Evolutionary conservation across 176 grass and related monocot species (phyloP), one percentile per base, ranked within the genome.

Genomic region (Carex littledalei): DNA sequence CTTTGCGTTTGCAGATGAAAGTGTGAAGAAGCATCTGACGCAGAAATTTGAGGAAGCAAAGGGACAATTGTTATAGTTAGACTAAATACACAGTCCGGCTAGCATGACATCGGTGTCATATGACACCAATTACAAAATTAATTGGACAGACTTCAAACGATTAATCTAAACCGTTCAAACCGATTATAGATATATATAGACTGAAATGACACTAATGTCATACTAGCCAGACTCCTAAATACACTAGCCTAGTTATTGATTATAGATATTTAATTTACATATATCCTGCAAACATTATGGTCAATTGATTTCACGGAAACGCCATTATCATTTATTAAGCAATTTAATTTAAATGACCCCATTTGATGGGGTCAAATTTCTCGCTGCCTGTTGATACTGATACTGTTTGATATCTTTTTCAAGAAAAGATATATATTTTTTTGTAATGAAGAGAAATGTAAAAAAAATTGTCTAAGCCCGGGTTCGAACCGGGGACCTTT

Each of bases 21-120:
- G 32, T 60, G 91, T 94, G 88, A 98, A 98, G 87, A 60, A 85
- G 77, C 80, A 86, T 77, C 79, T 98, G 21, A 58, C 41, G 43
- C 71, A 86, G 53, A 35, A 87, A 53, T 98, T 92, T 84, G 87
- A 90, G 88, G 83, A 60, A 53, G 89, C 85, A 5, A 85, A 81
- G 29, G 84, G 63, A 14, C 85, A 15, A 61, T 50, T 97, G 41
- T n/a, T 16, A 37, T 29, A 71, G 39, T 54, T 54, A 47, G 4
- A 83, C 26, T 50, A 50, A 67, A 56, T 55, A 8, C 50, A 32
- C 50, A 0, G 24, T 24, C 24, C 24, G 24, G 24, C 24, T 24
- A 24, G 24, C 0, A 24, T 24, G 24, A 24, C 24, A 24, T 24
- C 24, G 24, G 24, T 24, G 24, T 24, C 24, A 24, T 24, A 24